Evolutionary conservation across 129 eudicot species (phyloP), one percentile per base, ranked within the genome.

Genomic region (Lonicera japonica): DNA sequence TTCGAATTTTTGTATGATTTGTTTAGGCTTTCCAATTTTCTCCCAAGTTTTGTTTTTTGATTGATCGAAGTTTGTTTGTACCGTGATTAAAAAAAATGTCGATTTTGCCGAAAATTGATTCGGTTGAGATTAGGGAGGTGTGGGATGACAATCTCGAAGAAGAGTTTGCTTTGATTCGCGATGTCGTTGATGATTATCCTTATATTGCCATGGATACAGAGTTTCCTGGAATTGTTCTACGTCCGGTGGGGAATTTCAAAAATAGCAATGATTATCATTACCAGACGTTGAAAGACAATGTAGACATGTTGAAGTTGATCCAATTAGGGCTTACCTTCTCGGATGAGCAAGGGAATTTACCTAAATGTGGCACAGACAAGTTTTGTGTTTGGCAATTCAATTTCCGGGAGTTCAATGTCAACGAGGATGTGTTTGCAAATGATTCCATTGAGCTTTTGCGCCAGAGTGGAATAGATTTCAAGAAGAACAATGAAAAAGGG

Each of bases 401-500:
- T 56, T 67, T 67, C 22, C 70, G 70, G 0, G 70, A 66, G 58
- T 66, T 66, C n/a, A 54, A 66, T 14, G 48, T 66, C 4, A 67
- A 67, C n/a, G 63, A 67, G 12, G 71, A 67, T 12, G 63, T 56
- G 15, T 67, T 55, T 3, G 71, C 71, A 6, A 38, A 55, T 11
- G 63, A 56, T 55, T 67, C 71, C 0, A 51, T 67, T 0, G 71
- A 56, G 63, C 55, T 78, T 23, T 40, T 78, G 48, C 65, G 76
- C 8, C 75, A 65, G 52, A 73, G 83, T 60, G 83, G 83, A 10
- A 78, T 78, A 14, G 75, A 78, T 58, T 78, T 78, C 40, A 56
- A 19, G 55, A 78, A n/a, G 51, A 73, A 78, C 24, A 73, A 57
- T 6, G 79, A 78, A 15, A 73, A 20, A 64, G 83, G 83, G 0